A percentile compares a stretch with the other conserved stretches of the same genome.
These are phyloP conservation scores for Xylaria digitata DNA, from an alignment of 2,329 filamentous ascomycete genomes.

Conservation along the genomic window DNA sequence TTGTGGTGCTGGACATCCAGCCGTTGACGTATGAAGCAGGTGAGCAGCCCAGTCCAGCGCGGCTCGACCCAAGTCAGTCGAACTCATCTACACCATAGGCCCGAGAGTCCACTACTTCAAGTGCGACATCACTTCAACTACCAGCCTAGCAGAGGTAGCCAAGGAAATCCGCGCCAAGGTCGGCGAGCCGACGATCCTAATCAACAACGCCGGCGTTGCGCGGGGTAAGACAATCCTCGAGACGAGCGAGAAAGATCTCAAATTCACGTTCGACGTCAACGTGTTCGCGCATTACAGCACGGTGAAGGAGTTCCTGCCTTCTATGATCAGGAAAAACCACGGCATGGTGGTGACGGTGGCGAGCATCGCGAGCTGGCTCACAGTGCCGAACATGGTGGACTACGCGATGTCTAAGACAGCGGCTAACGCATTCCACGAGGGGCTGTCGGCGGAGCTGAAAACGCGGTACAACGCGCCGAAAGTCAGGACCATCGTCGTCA, in stretches of 20 bases:
- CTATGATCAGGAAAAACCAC: constrained; percentile 62
- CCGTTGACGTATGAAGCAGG: constrained; percentile 50
- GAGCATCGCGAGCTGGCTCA: constrained; percentile 64
- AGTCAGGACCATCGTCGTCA: constrained; percentile 72
- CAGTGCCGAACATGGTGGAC: constrained; percentile 67
- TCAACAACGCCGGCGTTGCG: constrained; percentile 57
- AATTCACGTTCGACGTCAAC: constrained; percentile 64
- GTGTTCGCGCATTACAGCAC: constrained; percentile 62
- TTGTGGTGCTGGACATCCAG: constrained; percentile 78
- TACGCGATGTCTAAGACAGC: constrained; percentile 70
- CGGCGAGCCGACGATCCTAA: constrained; percentile 52
- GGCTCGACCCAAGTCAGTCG: neutral
- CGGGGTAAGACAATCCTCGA: constrained; percentile 60
- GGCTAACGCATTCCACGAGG: constrained; percentile 70
- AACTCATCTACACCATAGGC: constrained; percentile 52
- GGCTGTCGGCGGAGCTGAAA: constrained; percentile 60
- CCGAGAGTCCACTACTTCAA: constrained; percentile 74
- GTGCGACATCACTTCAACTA: constrained; percentile 74
- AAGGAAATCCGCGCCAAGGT: constrained; percentile 54
- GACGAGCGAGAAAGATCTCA: constrained; percentile 56
- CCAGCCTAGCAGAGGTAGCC: constrained; percentile 58
- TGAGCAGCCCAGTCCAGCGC: constrained; percentile 29
- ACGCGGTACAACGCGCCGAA: constrained; percentile 65
- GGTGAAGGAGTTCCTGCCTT: constrained; percentile 63
- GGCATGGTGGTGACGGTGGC: constrained; percentile 69